Evolutionary conservation across 352 stramenopile genomes (phyloP).

Genomic region (Phytopythium oedochilum): DNA sequence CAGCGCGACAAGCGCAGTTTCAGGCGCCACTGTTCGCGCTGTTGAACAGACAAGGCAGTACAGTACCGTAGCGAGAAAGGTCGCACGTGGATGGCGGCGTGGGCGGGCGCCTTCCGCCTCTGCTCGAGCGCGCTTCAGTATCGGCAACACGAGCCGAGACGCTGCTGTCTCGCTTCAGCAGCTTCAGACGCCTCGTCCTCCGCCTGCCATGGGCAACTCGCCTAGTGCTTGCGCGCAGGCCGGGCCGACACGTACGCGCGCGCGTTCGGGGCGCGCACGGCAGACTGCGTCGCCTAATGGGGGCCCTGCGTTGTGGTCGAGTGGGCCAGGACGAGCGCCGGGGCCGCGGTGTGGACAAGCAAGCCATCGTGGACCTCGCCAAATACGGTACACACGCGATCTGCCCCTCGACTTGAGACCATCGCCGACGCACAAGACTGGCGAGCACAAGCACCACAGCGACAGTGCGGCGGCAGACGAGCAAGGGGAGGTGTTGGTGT

Average conservation of each 20-base stretch:
- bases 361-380: slow-evolving; percentile 1
- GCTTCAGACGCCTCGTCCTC: no score
- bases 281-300: not conserved
- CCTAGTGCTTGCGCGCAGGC: slow-evolving; percentile 33
- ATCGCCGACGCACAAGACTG: not conserved
- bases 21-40: no score
- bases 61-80: slow-evolving; percentile 2
- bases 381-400: slow-evolving; percentile 14
- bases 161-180: not conserved
- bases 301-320: not conserved
- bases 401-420: slow-evolving; percentile 16
- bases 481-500: not conserved
- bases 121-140: not conserved
- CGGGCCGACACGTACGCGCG: slow-evolving; percentile 14
- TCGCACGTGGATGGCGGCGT: no score
- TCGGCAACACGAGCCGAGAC: not conserved
- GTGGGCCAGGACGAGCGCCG: slow-evolving; percentile 20
- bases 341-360: not conserved
- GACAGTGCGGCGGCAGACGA: not conserved
- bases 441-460: no score
- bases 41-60: not conserved
- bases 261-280: not conserved
- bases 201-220: slow-evolving; percentile 3
- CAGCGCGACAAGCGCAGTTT: no score
- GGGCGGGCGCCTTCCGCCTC: no score